phyloP scores from a whole-genome alignment of 192 early-diverging fungal species.

The Coemansia erecta region DNA sequence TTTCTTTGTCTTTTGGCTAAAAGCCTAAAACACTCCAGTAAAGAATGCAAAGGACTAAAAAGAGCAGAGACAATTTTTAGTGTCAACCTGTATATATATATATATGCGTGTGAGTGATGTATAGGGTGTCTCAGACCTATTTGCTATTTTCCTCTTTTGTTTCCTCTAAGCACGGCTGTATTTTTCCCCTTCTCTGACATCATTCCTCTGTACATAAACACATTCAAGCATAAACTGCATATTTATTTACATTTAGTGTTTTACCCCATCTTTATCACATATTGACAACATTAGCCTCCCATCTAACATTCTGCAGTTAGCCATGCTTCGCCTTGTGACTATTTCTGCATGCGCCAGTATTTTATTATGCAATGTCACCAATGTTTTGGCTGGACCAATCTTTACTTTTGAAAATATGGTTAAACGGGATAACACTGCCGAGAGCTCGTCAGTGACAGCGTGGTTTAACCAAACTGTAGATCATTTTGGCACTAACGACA shows the following conservation, averaged over 20 bases:
- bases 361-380: background rate
- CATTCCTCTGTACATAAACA: no score
- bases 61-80: no score
- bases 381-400: background rate
- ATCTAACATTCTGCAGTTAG: background rate
- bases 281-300: background rate
- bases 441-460: background rate
- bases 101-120: no score
- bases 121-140: no score
- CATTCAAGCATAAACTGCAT: background rate
- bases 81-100: no score
- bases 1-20: constrained; percentile 5
- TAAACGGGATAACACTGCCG: background rate
- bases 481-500: constrained; percentile 16
- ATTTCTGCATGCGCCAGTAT: no score
- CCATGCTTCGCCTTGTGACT: no score
- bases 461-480: constrained; percentile 27
- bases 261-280: background rate
- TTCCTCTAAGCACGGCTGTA: no score
- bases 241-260: background rate
- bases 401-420: background rate
- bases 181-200: no score
- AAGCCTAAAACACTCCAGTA: no score
- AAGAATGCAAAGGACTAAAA: no score
- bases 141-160: no score